A percentile compares a stretch with the other conserved stretches of the same genome.
phyloP scores from a whole-genome alignment of 192 early-diverging fungal genomes.

The Dispira parvispora region DNA sequence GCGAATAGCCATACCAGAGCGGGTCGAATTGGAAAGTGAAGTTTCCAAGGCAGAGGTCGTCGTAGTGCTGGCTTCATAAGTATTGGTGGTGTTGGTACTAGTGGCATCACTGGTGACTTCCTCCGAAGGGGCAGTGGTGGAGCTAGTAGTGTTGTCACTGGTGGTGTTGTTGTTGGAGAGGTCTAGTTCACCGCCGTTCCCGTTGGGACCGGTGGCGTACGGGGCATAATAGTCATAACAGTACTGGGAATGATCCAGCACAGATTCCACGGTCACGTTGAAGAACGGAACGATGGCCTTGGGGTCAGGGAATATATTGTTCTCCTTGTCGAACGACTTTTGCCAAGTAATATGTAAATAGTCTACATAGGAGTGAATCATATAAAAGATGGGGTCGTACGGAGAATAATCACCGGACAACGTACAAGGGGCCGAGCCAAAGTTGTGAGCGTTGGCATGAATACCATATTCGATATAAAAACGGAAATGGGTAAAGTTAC shows the following conservation, averaged over 20 bases:
- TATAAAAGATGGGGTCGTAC: slow-evolving; percentile 28
- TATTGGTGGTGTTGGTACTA: not conserved
- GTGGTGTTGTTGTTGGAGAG: not conserved
- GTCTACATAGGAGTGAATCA: slow-evolving; percentile 33
- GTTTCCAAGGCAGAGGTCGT: not conserved
- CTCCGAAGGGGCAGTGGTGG: not conserved
- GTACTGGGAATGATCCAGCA: slow-evolving; percentile 5
- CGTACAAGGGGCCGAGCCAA: slow-evolving; percentile 20
- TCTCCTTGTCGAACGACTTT: slow-evolving; percentile 13
- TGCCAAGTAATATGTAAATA: slow-evolving; percentile 32
- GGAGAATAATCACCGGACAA: slow-evolving; percentile 25
- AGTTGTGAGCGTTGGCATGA: slow-evolving; percentile 25
- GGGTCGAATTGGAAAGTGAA: not conserved
- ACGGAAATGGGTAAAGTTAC: slow-evolving; percentile 16
- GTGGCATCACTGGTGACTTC: not conserved
- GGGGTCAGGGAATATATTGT: not conserved
- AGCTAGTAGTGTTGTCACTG: not conserved
- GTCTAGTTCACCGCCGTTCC: no score
- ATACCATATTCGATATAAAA: slow-evolving; percentile 29
- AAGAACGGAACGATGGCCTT: not conserved
- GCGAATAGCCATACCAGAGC: not conserved
- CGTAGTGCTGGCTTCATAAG: not conserved
- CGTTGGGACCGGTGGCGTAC: no score
- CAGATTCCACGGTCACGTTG: slow-evolving; percentile 3
- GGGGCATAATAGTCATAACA: slow-evolving; percentile 7